Evolutionary conservation across 1,139 yeast species (phyloP), one percentile per base, ranked within the genome.

Genomic region (Saccharomyces hybrid): DNA sequence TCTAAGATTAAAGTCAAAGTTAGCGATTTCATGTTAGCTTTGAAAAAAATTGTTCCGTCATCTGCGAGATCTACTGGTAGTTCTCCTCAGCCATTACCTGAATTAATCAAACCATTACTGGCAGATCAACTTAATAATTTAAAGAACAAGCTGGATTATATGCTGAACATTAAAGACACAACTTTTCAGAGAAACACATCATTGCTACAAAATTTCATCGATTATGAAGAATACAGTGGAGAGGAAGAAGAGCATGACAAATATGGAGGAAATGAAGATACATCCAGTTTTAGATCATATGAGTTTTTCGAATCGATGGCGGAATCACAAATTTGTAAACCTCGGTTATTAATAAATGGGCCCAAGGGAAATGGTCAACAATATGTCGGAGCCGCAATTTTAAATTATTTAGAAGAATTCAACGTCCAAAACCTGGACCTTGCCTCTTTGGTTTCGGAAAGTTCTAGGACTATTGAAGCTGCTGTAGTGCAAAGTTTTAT

Each of bases 11-110:
- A 76, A 54, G 96, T 91, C 0, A 79, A 80, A n/a, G 88, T 96
- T 0, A 80, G 82, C 58, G 99, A 95, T 70, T 93, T 95, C 64
- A 85, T 89, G 81, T 75, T 81, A 56, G 96, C 98, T 0, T 71
- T 93, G 51, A 93, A 87, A 38, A 88, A 87, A 65, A 88, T 93
- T 56, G 82, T 91, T 46, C 99, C 99, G 0, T 89, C 96, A 0
- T 87, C 96, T 56, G 90, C 96, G 1, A 77, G 99, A 58, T 85
- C 96, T 0, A 80, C 95, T 0, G 80, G 93, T 0, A 77, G 84
- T 3, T 80, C 82, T 0, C 84, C 95, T 0, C 79, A 87, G 7
- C 96, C 96, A 3, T 71, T 95, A 46, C 97, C 99, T 0, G 81
- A 81, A 8, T 81, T 82, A 48, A 71, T 93, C 50, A 76, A 75